These are phyloP conservation scores for Sporisorium graminicola DNA, from an alignment of 1,284 basidiomycete genomes.

Conservation along the genomic window DNA sequence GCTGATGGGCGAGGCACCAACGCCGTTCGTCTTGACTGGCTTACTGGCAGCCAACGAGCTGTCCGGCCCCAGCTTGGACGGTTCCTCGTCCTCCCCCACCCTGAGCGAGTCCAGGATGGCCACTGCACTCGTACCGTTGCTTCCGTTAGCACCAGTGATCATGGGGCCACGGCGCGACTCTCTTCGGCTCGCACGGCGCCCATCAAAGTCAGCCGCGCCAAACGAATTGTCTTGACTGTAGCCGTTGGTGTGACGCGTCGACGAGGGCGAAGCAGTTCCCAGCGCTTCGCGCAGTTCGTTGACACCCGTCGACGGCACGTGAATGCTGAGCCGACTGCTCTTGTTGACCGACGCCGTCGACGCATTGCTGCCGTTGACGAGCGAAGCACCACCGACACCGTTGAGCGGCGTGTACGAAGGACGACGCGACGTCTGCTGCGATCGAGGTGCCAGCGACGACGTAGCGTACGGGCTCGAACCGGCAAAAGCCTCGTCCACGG, in stretches of 20 bases:
- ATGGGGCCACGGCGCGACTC: conserved; percentile 35
- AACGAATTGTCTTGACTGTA: conserved; percentile 20
- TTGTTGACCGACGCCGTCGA: conserved; percentile 32
- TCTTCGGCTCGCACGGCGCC: conserved; percentile 38
- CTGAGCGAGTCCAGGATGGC: conserved; percentile 52
- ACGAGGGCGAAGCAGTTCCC: conserved; percentile 22
- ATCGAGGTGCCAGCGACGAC: conserved; percentile 22
- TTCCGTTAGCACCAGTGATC: conserved; percentile 20
- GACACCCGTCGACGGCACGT: conserved; percentile 41
- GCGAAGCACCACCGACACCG: conserved; percentile 21
- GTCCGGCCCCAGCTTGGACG: conserved; percentile 30
- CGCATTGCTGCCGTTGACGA: conserved; percentile 38
- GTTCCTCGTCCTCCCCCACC: conserved; percentile 42
- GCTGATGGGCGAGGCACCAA: conserved; percentile 14
- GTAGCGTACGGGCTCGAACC: conserved; percentile 42
- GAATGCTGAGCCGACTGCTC: conserved; percentile 26
- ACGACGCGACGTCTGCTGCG: conserved; percentile 35
- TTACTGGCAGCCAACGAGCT: conserved; percentile 14
- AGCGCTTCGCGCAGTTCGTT: conserved; percentile 54
- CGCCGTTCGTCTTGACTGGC: conserved; percentile 2
- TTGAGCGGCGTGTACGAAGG: conserved; percentile 42
- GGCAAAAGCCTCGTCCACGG: conserved; percentile 57
- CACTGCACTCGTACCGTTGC: conserved; percentile 26
- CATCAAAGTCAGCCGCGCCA: conserved; percentile 20
- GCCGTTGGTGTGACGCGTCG: conserved; percentile 22